A percentile compares a stretch with the other conserved stretches of the same genome.
Conservation (phyloP, 2,329 filamentous ascomycete genomes). For the Talaromyces rugulosus region DNA sequence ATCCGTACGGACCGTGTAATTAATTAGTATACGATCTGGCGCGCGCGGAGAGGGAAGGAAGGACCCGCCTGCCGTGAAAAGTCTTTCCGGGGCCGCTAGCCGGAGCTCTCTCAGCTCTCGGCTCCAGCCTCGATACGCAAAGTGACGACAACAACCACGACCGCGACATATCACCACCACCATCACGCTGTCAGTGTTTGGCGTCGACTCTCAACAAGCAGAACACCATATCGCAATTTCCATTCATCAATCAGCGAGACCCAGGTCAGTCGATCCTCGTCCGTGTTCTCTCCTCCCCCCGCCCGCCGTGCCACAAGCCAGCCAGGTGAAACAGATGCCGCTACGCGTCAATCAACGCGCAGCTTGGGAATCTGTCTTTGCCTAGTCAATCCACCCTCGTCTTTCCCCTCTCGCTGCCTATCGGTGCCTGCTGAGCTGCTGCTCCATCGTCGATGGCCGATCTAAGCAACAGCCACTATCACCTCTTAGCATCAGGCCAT, state of each 20-base stretch:
- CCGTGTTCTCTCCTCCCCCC: background rate
- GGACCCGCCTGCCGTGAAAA: constrained; percentile 5
- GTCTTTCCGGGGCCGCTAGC: background rate
- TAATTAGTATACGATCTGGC: background rate
- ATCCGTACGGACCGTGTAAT: too few species aligned
- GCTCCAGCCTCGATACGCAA: background rate
- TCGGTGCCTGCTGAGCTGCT: background rate
- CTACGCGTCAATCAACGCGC: constrained; percentile 14
- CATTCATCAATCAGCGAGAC: background rate
- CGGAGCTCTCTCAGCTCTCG: constrained; percentile 6
- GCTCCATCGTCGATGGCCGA: constrained; percentile 7
- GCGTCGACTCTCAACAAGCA: background rate
- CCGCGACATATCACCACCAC: background rate
- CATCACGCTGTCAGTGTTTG: background rate
- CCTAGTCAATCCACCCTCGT: constrained; percentile 2
- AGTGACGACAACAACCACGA: background rate
- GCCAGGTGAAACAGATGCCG: constrained; percentile 11
- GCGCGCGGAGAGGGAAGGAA: background rate
- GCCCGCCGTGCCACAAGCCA: constrained; percentile 1
- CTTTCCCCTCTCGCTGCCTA: background rate
- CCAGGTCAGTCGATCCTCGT: constrained; percentile 7
- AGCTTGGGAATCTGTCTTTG: constrained; percentile 4
- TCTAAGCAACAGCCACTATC: constrained; percentile 2
- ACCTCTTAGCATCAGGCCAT: background rate
- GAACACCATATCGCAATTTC: background rate